These are phyloP conservation scores for Daldinia childiae DNA, from an alignment of 495 filamentous ascomycete species.

Conservation along the genomic window DNA sequence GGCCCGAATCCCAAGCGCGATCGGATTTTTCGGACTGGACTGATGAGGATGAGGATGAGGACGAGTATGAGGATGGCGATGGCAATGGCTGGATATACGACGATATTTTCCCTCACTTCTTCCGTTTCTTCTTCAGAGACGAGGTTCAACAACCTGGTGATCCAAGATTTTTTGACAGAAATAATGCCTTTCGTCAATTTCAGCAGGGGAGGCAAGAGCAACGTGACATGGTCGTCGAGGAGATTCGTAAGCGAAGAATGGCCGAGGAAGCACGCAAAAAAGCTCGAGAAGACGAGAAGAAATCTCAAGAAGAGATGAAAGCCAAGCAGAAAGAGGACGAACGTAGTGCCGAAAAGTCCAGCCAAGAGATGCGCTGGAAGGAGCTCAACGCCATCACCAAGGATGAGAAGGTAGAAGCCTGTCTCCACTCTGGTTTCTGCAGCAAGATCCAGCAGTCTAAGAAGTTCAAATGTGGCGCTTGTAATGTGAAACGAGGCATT, in stretches of 20 bases:
- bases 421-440: conserved; percentile 44
- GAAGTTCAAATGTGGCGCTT: conserved; percentile 46
- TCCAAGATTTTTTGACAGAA: not conserved
- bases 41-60: not conserved
- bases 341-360: not conserved
- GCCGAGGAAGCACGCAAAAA: not conserved
- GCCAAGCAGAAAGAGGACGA: not conserved
- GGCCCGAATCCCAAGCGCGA: not conserved
- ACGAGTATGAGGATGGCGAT: not conserved
- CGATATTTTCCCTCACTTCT: not conserved
- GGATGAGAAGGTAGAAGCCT: conserved; percentile 27
- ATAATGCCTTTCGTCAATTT: not conserved
- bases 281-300: not conserved
- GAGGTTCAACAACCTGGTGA: not conserved
- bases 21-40: not conserved
- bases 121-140: not conserved
- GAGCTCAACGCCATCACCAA: conserved; percentile 15
- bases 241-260: not conserved
- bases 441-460: conserved; percentile 30
- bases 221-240: not conserved
- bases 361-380: conserved; percentile 36
- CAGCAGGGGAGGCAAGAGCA: not conserved
- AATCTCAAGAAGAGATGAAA: conserved; percentile 5
- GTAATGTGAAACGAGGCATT: conserved; percentile 41
- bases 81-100: not conserved